A percentile compares a stretch with the other conserved stretches of the same genome.
Conservation (phyloP, 208 protist genomes). For the Phytomonas sp. region DNA sequence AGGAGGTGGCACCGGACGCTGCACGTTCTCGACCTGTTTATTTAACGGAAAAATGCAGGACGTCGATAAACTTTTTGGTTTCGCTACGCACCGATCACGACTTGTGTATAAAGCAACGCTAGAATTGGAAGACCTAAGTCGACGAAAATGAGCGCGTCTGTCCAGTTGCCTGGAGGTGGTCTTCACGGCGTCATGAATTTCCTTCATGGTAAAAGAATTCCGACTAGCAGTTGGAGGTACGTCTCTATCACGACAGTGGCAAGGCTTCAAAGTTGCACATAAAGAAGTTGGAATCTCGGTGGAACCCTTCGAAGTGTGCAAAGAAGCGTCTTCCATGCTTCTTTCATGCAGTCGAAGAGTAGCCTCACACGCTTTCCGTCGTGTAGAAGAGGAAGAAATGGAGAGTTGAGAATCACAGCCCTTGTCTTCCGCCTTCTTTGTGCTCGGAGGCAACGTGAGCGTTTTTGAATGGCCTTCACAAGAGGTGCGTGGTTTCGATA, state of each 20-base stretch:
- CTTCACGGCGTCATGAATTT: neutral
- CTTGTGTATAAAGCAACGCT: neutral
- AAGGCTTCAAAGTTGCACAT: neutral
- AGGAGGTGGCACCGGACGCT: neutral
- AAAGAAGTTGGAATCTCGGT: neutral
- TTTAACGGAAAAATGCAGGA: neutral
- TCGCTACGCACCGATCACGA: neutral
- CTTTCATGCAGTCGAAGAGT: neutral
- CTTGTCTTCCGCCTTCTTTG: neutral
- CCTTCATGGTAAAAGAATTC: conserved; percentile 9
- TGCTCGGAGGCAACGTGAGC: neutral
- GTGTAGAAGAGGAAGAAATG: neutral
- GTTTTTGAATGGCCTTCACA: neutral
- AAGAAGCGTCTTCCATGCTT: neutral
- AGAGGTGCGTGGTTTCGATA: neutral
- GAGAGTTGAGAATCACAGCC: neutral
- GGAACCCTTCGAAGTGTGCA: neutral
- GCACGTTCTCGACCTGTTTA: neutral
- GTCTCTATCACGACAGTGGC: neutral
- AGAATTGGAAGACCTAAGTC: neutral
- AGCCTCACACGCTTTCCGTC: neutral
- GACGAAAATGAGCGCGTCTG: conserved; percentile 2
- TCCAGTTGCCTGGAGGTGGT: conserved; percentile 6
- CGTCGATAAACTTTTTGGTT: neutral
- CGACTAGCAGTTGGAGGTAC: neutral